Base-by-base conservation (phyloP, 495 filamentous ascomycete species). In the Barbatosphaeria neglecta region DNA sequence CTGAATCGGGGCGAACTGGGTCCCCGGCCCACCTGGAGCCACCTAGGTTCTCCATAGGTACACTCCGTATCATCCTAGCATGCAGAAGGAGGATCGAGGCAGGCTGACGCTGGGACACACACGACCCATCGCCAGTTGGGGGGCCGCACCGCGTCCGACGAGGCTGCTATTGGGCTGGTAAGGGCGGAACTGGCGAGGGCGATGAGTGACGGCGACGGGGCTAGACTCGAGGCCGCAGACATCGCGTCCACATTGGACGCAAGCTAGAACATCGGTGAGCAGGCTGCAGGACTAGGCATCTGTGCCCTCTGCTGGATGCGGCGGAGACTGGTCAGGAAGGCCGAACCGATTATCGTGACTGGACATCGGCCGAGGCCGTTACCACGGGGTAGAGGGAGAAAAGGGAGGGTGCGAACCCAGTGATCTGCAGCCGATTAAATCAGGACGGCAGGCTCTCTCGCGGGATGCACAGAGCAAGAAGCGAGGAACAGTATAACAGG, bases 381-480 rank as follows among this genome's bases (percentile, higher is more conserved):
- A 25, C 20, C 19, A 20, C 27, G 35, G 16, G 27, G 40, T 27
- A 41, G 48, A 52, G 50, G 39, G 22, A 37, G 45, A 33, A 50
- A 42, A 43, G 27, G 37, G 43, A 25, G 23, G 46, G 38, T 33
- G 37, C 43, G 46, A 49, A 45, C 48, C 51, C 37, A 28, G 31
- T 52, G 49, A 57, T 54, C 51, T 57, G 55, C 51, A 54, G 38
- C 41, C 25, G 41, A 37, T 33, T 37, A 27, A 42, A 48, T 47
- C 41, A 48, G 51, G 41, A 43, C 28, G 33, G 37, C 22, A 41
- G 22, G 13, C 9, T n/a, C 31, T 35, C 31, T 15, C 16, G 16
- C 16, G 13, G 31, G 13, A 35, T 35, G 31, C 16, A 15, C 31
- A 35, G 31, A 35, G 16, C 13, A n/a, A 35, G 31, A 39, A 45